Evolutionary conservation across 2,329 filamentous ascomycete species (phyloP), one percentile per base, ranked within the genome.

Genomic region (Ophiosphaerella herpotricha): DNA sequence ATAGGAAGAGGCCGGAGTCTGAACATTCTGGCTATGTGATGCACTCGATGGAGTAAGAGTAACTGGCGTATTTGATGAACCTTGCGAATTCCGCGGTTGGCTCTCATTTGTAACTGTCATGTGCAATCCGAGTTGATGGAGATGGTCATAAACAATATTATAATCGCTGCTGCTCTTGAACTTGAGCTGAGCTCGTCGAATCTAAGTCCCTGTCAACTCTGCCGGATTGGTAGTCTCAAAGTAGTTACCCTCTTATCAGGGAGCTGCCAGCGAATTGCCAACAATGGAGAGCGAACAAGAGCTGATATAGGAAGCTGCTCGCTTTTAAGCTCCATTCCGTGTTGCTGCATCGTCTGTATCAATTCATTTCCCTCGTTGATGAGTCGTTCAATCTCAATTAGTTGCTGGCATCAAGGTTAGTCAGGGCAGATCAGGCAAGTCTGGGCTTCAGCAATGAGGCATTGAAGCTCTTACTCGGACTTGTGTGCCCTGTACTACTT

Each of bases 221-320:
- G 33, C 13, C n/a, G 11, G 7, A 1, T 6, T 9, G 6, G 33
- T 34, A 9, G 33, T n/a, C 13, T 12, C 13, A 11, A 9, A 11
- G 4, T 6, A 7, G 11, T 8, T 3, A 77, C 76, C 67, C 68
- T 70, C 34, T 66, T 60, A 45, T 72, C 63, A n/a, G 67, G 56
- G 13, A 72, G 43, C 36, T 63, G 64, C 58, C 75, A 78, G 44
- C 75, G 65, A 12, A 79, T 57, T 9, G 75, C 77, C 2, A 80
- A 55, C 3, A 73, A 52, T 4, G 71, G 64, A 18, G 66, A 67
- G 41, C 72, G 74, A 8, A 70, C 66, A 29, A 79, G 72, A 31
- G 70, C 76, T 38, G 74, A 76, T n/a, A 78, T 73, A 5, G 76
- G 75, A 2, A 79, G 64, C 44, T 77, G 70, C 8, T 78, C 75